Conservation (phyloP, 495 filamentous ascomycete species). For the Xylaria intraflava region DNA sequence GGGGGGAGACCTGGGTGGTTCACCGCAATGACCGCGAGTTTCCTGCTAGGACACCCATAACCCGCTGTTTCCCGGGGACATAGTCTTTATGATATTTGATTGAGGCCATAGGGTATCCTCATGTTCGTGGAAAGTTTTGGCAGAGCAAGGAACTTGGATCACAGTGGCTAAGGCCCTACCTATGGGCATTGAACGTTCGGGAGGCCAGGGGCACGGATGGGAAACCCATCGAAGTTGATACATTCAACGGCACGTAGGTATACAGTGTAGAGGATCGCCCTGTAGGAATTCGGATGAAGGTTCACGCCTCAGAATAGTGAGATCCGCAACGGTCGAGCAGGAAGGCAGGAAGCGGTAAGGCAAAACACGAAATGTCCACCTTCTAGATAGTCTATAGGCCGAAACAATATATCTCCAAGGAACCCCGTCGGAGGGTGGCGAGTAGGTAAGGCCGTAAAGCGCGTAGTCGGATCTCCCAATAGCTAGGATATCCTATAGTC, state of each 20-base stretch:
- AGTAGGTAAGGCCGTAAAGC: no score
- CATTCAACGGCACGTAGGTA: constrained; percentile 36
- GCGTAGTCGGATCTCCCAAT: no score
- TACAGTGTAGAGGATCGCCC: no score
- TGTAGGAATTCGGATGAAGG: constrained; percentile 45
- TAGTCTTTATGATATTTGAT: constrained; percentile 58
- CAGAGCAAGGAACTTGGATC: constrained; percentile 53
- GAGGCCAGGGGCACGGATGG: constrained; percentile 44
- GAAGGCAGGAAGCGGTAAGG: constrained; percentile 55
- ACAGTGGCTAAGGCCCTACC: constrained; percentile 46
- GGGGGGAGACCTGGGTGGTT: constrained; percentile 61
- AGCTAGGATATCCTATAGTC: no score
- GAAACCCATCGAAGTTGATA: constrained; percentile 46
- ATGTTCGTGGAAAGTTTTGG: constrained; percentile 52
- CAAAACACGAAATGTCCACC: constrained; percentile 50
- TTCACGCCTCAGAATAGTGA: constrained; percentile 44
- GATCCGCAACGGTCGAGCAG: constrained; percentile 46
- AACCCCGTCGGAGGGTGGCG: no score
- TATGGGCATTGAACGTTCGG: constrained; percentile 51
- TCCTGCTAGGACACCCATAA: constrained; percentile 39
- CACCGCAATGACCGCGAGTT: constrained; percentile 59
- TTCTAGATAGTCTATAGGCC: constrained; percentile 42
- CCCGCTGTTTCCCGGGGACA: constrained; percentile 52
- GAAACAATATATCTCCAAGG: constrained; percentile 18
- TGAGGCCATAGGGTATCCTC: constrained; percentile 57